phyloP scores from a whole-genome alignment of 441 rosid species.

The Jatropha multifida region DNA sequence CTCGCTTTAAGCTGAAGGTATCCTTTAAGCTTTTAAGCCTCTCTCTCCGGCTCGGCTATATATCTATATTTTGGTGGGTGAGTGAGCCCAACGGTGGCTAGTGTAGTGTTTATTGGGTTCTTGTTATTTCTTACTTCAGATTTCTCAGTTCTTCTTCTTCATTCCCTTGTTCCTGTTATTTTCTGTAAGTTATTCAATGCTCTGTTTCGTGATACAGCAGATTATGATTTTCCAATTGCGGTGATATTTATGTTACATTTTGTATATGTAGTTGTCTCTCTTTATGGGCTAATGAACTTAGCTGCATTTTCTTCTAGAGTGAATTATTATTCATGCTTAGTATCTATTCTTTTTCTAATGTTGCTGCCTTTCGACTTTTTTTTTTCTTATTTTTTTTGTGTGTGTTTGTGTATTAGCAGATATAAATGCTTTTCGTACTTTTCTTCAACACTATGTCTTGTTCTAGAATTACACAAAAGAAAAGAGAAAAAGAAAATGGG shows the following conservation, averaged over 20 bases:
- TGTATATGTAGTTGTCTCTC: too few species aligned
- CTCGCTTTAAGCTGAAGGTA: background rate
- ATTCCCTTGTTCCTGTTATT: background rate
- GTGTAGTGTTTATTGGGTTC: background rate
- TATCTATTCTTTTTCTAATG: background rate
- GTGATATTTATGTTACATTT: too few species aligned
- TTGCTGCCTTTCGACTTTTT: background rate
- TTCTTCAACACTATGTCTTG: background rate
- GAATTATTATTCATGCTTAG: background rate
- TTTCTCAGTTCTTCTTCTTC: background rate
- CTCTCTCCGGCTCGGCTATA: background rate
- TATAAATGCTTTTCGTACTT: background rate
- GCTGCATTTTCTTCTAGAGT: too few species aligned
- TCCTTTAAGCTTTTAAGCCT: background rate
- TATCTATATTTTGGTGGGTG: background rate
- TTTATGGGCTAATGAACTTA: too few species aligned
- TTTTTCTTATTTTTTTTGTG: background rate
- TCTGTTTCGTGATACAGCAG: background rate
- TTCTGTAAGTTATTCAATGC: background rate
- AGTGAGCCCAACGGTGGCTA: background rate
- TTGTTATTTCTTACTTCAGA: background rate
- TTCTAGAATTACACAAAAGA: background rate
- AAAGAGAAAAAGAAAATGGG: constrained; percentile 28
- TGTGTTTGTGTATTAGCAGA: background rate
- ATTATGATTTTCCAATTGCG: too few species aligned